Evolutionary conservation across 768 basidiomycete genomes (phyloP).

Genomic region (Clavulina sp.): DNA sequence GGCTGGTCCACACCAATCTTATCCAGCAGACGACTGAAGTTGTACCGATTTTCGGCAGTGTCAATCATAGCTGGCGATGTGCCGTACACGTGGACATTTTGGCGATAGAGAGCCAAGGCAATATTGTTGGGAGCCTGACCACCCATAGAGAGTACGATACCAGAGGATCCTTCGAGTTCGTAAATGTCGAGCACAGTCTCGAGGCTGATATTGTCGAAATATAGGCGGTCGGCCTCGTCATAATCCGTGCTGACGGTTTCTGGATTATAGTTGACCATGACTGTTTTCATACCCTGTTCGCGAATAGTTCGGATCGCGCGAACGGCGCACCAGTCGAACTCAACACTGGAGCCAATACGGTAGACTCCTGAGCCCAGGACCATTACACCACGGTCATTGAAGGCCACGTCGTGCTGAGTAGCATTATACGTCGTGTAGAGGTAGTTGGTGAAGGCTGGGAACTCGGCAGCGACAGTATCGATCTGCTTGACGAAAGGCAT

Average conservation of each 20-base stretch:
- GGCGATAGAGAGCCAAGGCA: conserved; percentile 82
- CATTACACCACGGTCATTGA: conserved; percentile 87
- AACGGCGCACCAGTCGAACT: conserved; percentile 99
- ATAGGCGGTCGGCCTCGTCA: conserved; percentile 93
- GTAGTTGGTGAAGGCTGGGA: conserved; percentile 97
- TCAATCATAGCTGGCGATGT: conserved; percentile 99
- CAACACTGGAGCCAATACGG: conserved; percentile 95
- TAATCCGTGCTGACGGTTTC: conserved; percentile 99
- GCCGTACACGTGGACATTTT: conserved; percentile 96
- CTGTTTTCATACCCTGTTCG: conserved; percentile 82
- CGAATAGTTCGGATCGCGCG: conserved; percentile 91
- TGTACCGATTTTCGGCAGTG: conserved; percentile 97
- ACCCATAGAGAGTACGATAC: conserved; percentile 94
- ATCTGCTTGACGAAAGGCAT: conserved; percentile 95
- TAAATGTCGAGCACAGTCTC: conserved; percentile 97
- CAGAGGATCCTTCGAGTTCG: conserved; percentile 72
- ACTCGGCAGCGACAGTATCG: conserved; percentile 97
- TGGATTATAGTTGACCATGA: conserved; percentile 99
- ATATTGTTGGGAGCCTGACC: conserved; percentile 99
- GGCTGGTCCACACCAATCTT: conserved; percentile 99
- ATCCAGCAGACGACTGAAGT: conserved; percentile 94
- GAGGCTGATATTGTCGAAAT: conserved; percentile 96
- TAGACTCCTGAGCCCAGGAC: conserved; percentile 97
- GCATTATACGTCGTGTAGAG: conserved; percentile 97
- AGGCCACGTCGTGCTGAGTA: conserved; percentile 78